A percentile compares a stretch with the other conserved stretches of the same genome.
Conservation (phyloP, 352 stramenopile species). For the Phytopythium helicoides region DNA sequence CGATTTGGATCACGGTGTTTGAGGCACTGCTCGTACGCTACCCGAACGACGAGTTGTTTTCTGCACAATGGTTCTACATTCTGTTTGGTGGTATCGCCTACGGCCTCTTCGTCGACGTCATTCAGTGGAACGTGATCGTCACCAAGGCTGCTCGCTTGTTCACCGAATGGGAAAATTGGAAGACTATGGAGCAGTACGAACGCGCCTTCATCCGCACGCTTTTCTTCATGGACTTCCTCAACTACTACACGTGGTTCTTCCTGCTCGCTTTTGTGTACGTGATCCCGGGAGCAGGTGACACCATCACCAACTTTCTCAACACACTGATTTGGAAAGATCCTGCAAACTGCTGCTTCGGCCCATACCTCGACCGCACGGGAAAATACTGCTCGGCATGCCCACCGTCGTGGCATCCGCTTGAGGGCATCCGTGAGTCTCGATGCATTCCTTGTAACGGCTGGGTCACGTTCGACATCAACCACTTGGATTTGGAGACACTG, state of each 20-base stretch:
- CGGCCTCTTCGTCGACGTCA: slow-evolving; percentile 78
- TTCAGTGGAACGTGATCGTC: slow-evolving; percentile 83
- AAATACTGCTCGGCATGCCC: slow-evolving; percentile 54
- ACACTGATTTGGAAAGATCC: slow-evolving; percentile 72
- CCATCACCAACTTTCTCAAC: slow-evolving; percentile 81
- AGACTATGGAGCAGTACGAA: slow-evolving; percentile 81
- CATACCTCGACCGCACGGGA: slow-evolving; percentile 56
- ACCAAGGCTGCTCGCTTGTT: slow-evolving; percentile 66
- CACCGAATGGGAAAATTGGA: slow-evolving; percentile 85
- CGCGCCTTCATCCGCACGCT: slow-evolving; percentile 75
- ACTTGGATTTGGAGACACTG: slow-evolving; percentile 75
- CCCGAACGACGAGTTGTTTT: slow-evolving; percentile 57
- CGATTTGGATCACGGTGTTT: slow-evolving; percentile 81
- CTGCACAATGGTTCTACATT: slow-evolving; percentile 81
- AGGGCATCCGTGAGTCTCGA: slow-evolving; percentile 23
- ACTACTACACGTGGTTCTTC: slow-evolving; percentile 90
- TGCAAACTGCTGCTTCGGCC: slow-evolving; percentile 79
- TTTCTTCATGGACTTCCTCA: slow-evolving; percentile 87
- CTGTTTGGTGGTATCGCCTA: slow-evolving; percentile 72
- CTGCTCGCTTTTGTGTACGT: slow-evolving; percentile 85
- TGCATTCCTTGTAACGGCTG: slow-evolving; percentile 69
- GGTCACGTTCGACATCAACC: slow-evolving; percentile 83
- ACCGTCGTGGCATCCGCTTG: slow-evolving; percentile 50
- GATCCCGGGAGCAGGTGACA: slow-evolving; percentile 72
- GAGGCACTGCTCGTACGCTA: slow-evolving; percentile 77